Evolutionary conservation across 805 yeast genomes (phyloP), one percentile per base, ranked within the genome.

Genomic region (Cyberlindnera sargentensis): DNA sequence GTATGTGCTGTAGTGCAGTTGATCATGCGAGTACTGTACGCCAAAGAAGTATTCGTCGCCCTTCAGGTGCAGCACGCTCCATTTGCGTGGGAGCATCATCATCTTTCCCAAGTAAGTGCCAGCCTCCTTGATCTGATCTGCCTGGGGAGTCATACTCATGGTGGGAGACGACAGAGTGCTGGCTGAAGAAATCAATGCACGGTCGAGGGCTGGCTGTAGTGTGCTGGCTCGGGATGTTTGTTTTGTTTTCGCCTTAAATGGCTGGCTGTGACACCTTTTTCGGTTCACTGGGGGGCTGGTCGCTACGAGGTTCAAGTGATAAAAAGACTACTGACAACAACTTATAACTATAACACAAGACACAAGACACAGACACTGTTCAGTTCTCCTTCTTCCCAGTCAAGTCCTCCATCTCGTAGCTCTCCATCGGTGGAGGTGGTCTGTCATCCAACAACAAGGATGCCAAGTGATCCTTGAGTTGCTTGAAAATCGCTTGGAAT

Each of bases 381-480:
- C 30, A 28, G 30, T 28, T 15, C n/a, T 47, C 36, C 15, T 48
- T 51, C 37, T 50, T 47, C 24, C 46, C 52, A 6, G 61, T 49
- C 26, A 63, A 40, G 38, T 63, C 67, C 27, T 60, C 52, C 53
- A 66, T 46, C 39, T 66, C 67, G 43, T 58, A 60, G 28, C 35
- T 64, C 66, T 5, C 34, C 41, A 28, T 32, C 33, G 25, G 34
- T 5, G 39, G 46, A 23, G 45, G 39, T n/a, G 49, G 56, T 35
- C 38, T 45, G 34, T 81, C 85, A 36, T 82, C 86, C 10, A 75
- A 49, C 23, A 85, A 64, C 43, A 80, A 59, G 42, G 78, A 80
- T 45, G 78, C 76, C 47, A 85, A 59, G 54, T 76, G 79, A 39
- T 70, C 49, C 48, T 47, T 87, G 11, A 72, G 78, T 23, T 84